phyloP scores from a whole-genome alignment of 2,329 filamentous ascomycete genomes.

The Lizonia empirigonia region DNA sequence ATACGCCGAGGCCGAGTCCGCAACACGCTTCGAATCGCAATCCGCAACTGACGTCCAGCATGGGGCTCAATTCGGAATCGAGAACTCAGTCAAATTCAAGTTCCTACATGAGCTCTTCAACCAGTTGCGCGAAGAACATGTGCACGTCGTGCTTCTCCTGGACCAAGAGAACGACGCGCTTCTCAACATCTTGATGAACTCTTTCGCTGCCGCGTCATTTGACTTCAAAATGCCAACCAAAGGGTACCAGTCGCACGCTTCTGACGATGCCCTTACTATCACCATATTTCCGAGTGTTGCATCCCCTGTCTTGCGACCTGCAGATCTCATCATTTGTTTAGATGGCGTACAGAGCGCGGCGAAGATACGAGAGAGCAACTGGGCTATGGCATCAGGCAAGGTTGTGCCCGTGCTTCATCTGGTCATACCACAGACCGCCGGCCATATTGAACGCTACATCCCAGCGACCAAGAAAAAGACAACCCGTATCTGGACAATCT shows the following conservation, averaged over 20 bases:
- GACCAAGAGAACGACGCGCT: slow-evolving; percentile 30
- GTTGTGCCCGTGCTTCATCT: slow-evolving; percentile 45
- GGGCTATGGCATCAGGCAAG: slow-evolving; percentile 23
- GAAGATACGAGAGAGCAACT: slow-evolving; percentile 33
- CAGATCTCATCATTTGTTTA: slow-evolving; percentile 51
- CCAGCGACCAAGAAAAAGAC: slow-evolving; percentile 20
- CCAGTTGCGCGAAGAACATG: slow-evolving; percentile 22
- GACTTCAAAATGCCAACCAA: slow-evolving; percentile 36
- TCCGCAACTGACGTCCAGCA: slow-evolving; percentile 27
- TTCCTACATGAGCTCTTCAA: slow-evolving; percentile 37
- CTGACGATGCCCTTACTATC: slow-evolving; percentile 32
- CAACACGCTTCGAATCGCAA: slow-evolving; percentile 5
- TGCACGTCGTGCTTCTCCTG: slow-evolving; percentile 39
- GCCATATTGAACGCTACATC: slow-evolving; percentile 53
- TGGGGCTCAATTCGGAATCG: slow-evolving; percentile 33
- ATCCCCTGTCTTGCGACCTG: slow-evolving; percentile 28
- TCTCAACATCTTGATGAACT: slow-evolving; percentile 36
- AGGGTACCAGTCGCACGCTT: slow-evolving; percentile 10
- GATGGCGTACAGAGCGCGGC: slow-evolving; percentile 41
- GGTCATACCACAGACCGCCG: slow-evolving; percentile 50
- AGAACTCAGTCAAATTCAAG: slow-evolving; percentile 43
- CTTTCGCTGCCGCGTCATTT: slow-evolving; percentile 28
- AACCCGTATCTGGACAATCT: slow-evolving; percentile 43
- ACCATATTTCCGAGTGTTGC: slow-evolving; percentile 43
- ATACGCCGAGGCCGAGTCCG: slow-evolving; percentile 27